Evolutionary conservation across 176 grass and related monocot genomes (phyloP), one percentile per base, ranked within the genome.

Genomic region (Cenchrus purpureus): DNA sequence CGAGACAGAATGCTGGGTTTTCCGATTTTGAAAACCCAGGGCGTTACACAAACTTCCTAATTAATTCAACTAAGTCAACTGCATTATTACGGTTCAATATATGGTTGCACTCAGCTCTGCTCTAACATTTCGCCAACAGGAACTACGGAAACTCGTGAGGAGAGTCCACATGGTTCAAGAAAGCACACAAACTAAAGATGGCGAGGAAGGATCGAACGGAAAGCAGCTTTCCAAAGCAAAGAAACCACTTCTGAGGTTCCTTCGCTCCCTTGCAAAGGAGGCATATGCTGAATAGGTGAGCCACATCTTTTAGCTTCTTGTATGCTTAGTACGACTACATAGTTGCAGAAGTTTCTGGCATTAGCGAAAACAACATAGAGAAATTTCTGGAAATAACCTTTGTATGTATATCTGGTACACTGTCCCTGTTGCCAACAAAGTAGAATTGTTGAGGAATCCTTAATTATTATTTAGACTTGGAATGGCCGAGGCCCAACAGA

Each of bases 131-230:
- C 60, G 62, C 29, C 45, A 49, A 65, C 82, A 98, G 95, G 93
- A 98, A 85, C 57, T 98, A 68, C 71, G 91, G 32, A 92, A 91
- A 76, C 95, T 98, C 49, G 93, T 95, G 65, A 86, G 84, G 74
- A 92, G 88, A 78, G 87, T 90, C 19, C 95, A 98, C 20, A 84
- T 74, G 79, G 60, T 83, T 32, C 71, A 93, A 90, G 91, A 88
- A 88, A 88, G 78, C 74, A 63, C 37, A 20, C 61, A 37, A 73
- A 80, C 66, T 75, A 80, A 85, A 73, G 72, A 69, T 79, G 76
- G 62, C 22, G 74, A 22, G 32, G 77, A 76, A 73, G 79, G 71
- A 80, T 68, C 74, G 67, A 76, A 89, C 34, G 71, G 10, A 40
- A 83, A 85, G 64, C 73, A 85, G 64, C 73, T 94, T 86, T 83